Evolutionary conservation across 345 rosid genomes (phyloP).

Genomic region (Ricinus communis): DNA sequence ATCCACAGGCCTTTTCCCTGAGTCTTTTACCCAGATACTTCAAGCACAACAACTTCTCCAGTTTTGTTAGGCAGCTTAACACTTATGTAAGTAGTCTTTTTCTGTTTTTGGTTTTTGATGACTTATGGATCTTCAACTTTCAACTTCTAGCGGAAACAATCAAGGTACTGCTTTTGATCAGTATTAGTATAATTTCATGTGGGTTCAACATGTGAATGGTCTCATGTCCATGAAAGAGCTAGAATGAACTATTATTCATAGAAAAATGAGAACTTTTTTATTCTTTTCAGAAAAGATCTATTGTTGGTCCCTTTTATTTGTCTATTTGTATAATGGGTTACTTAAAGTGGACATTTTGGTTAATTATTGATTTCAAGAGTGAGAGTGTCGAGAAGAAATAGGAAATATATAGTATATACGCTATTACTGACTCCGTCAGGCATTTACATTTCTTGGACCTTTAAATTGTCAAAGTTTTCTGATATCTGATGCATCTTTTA

Average conservation of each 20-base stretch:
- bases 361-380: slow-evolving; percentile 17
- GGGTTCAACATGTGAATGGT: slow-evolving; percentile 10
- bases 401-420: no score
- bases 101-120: neutral
- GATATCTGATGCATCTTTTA: no score
- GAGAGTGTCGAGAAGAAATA: no score
- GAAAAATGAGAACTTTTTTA: neutral
- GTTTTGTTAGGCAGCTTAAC: slow-evolving; percentile 41
- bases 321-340: slow-evolving; percentile 16
- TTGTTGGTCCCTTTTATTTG: slow-evolving; percentile 3
- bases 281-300: slow-evolving; percentile 11
- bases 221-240: slow-evolving; percentile 11
- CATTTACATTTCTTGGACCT: no score
- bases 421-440: no score
- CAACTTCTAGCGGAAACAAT: neutral
- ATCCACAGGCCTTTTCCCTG: slow-evolving; percentile 45
- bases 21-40: slow-evolving; percentile 34
- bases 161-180: neutral
- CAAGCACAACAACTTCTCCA: slow-evolving; percentile 38
- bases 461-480: neutral
- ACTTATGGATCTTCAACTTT: no score
- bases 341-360: slow-evolving; percentile 21
- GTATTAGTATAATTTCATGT: slow-evolving; percentile 3
- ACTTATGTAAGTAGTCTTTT: slow-evolving; percentile 27
- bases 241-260: slow-evolving; percentile 4